Evolutionary conservation across 495 filamentous ascomycete genomes (phyloP).

Genomic region (Penicillium nucicola): DNA sequence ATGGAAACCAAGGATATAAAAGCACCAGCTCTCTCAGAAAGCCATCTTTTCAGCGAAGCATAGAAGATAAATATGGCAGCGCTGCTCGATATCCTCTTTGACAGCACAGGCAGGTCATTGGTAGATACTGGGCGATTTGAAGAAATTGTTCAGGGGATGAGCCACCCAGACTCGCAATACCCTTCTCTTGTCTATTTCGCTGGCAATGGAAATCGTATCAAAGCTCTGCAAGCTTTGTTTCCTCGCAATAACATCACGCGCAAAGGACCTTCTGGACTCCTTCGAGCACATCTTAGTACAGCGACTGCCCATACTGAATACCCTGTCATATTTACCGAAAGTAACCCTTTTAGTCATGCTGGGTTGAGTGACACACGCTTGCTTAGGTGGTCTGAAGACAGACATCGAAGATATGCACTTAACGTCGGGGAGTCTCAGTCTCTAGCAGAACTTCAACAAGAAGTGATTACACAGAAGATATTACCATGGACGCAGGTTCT

Average conservation of each 20-base stretch:
- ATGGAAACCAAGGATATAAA: neutral
- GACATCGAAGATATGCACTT: conserved; percentile 1
- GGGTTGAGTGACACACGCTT: neutral
- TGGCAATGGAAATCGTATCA: neutral
- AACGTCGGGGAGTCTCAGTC: neutral
- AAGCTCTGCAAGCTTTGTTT: neutral
- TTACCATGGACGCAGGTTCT: conserved; percentile 14
- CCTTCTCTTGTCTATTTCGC: neutral
- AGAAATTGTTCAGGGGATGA: neutral
- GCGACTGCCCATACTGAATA: neutral
- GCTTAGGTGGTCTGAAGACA: neutral
- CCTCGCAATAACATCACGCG: conserved; percentile 1
- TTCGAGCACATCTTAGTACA: conserved; percentile 7
- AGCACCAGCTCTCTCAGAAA: too few species aligned
- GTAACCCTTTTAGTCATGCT: neutral
- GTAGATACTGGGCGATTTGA: neutral
- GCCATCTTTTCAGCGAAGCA: too few species aligned
- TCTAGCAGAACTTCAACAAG: neutral
- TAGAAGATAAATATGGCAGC: neutral
- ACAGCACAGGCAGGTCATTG: neutral
- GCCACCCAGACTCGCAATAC: neutral
- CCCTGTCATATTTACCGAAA: conserved; percentile 13
- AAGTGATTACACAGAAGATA: neutral
- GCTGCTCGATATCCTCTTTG: neutral
- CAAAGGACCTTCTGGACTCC: too few species aligned